Percentiles rank a stretch among this genome's conserved stretches.
phyloP scores from a whole-genome alignment of 805 yeast genomes.

The Monosporozyma servazzii region DNA sequence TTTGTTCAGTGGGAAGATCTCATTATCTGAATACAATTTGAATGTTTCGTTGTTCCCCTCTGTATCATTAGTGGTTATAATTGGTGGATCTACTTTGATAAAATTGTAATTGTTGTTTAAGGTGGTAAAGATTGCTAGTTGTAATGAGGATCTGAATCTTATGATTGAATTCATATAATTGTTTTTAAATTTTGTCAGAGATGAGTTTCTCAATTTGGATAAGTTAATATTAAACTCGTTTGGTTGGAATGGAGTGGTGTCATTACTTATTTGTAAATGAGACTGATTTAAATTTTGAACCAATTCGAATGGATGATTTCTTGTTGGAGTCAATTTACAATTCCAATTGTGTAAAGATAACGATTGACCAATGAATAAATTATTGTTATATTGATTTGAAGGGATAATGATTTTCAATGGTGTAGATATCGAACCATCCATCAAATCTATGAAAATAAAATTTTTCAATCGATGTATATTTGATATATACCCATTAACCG shows the following conservation, averaged over 20 bases:
- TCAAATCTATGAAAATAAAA: slow-evolving; percentile 67
- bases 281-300: too few relatives aligned
- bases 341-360: slow-evolving; percentile 34
- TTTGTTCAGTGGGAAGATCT: slow-evolving; percentile 20
- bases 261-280: too few relatives aligned
- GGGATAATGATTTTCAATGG: slow-evolving; percentile 47
- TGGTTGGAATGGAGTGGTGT: too few relatives aligned
- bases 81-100: slow-evolving; percentile 73
- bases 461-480: slow-evolving; percentile 66
- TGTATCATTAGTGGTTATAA: slow-evolving; percentile 83
- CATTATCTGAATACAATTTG: slow-evolving; percentile 36
- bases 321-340: slow-evolving; percentile 15
- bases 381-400: slow-evolving; percentile 17
- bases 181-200: slow-evolving; percentile 71
- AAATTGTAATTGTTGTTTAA: slow-evolving; percentile 51
- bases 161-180: slow-evolving; percentile 53
- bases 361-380: slow-evolving; percentile 39
- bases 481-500: slow-evolving; percentile 62
- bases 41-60: slow-evolving; percentile 97
- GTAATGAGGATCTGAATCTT: slow-evolving; percentile 64
- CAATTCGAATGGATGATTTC: slow-evolving; percentile 47
- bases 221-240: background rate
- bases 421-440: slow-evolving; percentile 61
- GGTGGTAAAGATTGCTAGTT: slow-evolving; percentile 36
- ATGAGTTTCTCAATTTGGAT: slow-evolving; percentile 47